phyloP scores from a whole-genome alignment of 495 filamentous ascomycete species.

The Aspergillus biplanus region DNA sequence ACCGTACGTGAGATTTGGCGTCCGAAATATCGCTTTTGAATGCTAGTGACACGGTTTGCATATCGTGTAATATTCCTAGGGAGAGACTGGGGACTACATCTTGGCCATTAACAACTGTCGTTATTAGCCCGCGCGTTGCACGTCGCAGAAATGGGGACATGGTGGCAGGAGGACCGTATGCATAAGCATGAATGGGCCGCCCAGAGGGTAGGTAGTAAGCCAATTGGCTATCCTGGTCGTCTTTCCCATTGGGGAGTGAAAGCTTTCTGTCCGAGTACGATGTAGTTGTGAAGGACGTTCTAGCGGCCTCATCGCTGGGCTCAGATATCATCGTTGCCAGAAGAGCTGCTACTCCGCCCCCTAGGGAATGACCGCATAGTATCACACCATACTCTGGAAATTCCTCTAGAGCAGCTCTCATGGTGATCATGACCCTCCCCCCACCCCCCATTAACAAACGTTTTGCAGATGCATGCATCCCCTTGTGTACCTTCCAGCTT shows the following conservation, averaged over 20 bases:
- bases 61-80: constrained; percentile 73
- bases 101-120: constrained; percentile 71
- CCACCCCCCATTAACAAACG: constrained; percentile 70
- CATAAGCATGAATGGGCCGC: constrained; percentile 76
- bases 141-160: constrained; percentile 73
- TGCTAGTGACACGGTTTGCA: constrained; percentile 69
- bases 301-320: constrained; percentile 52
- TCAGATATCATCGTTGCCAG: constrained; percentile 75
- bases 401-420: constrained; percentile 72
- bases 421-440: constrained; percentile 63
- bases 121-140: constrained; percentile 75
- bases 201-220: constrained; percentile 62
- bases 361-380: constrained; percentile 76
- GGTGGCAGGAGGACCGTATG: constrained; percentile 74
- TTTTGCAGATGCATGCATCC: constrained; percentile 77
- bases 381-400: constrained; percentile 75
- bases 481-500: constrained; percentile 76
- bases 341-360: constrained; percentile 74
- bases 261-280: constrained; percentile 40
- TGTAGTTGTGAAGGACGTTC: constrained; percentile 59
- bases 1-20: constrained; percentile 66
- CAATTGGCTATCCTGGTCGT: constrained; percentile 24
- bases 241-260: constrained; percentile 42
- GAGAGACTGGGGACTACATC: constrained; percentile 77
- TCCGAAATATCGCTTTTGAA: constrained; percentile 72